Conservation (phyloP, 306 rosid species). For the Ammopiptanthus mongolicus region DNA sequence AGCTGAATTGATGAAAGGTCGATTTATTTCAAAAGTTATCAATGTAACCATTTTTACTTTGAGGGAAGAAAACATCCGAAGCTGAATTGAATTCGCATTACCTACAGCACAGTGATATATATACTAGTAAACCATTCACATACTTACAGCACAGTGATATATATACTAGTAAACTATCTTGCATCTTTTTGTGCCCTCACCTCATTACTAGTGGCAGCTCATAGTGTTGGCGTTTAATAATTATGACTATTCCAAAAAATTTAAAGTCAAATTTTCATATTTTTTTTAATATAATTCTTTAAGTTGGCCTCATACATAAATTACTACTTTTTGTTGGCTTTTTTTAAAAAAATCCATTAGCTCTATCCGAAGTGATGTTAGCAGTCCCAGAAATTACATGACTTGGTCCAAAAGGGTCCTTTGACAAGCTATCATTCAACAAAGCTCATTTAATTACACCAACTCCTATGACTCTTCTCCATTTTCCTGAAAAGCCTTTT, state of each 20-base stretch:
- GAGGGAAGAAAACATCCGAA: not conserved
- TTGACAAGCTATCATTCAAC: not conserved
- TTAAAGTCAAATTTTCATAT: no score
- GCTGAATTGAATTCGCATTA: not conserved
- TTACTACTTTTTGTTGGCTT: no score
- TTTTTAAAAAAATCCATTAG: no score
- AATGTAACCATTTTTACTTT: not conserved
- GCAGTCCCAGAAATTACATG: constrained; percentile 14
- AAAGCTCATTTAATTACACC: not conserved
- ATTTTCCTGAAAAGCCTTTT: not conserved
- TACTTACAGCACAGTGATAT: not conserved
- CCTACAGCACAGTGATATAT: not conserved
- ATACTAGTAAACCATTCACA: not conserved
- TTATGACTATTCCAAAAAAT: no score
- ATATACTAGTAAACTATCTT: not conserved
- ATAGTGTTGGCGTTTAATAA: no score
- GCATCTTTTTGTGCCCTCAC: no score
- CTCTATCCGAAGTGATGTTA: no score
- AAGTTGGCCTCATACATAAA: no score
- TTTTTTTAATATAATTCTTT: no score
- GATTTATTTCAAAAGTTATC: not conserved
- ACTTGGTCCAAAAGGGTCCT: not conserved
- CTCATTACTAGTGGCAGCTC: no score
- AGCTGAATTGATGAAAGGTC: not conserved
- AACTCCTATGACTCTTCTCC: not conserved